These are phyloP conservation scores for Beauveria rudraprayagi DNA, from an alignment of 2,329 filamentous ascomycete species.

Conservation along the genomic window DNA sequence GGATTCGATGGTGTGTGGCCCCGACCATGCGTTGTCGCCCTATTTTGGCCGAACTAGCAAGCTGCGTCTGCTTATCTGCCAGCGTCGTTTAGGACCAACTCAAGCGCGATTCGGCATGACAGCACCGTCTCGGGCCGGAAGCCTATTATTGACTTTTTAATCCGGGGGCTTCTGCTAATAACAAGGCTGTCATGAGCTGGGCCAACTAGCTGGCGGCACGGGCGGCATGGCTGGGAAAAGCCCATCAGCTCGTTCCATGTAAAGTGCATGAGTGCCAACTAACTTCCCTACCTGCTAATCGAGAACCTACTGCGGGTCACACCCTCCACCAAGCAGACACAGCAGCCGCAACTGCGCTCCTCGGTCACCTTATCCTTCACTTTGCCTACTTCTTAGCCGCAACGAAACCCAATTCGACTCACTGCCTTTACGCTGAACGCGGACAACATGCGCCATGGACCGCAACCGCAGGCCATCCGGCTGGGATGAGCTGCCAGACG, in stretches of 20 bases:
- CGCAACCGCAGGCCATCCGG: constrained; percentile 15
- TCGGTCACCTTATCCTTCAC: not conserved
- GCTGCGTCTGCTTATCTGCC: not conserved
- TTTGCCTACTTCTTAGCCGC: not conserved
- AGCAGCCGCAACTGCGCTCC: not conserved
- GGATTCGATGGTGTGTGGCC: not conserved
- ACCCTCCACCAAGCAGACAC: not conserved
- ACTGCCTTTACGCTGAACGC: not conserved
- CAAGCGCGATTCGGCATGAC: not conserved
- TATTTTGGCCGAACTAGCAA: not conserved
- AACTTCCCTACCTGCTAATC: not conserved
- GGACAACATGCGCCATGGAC: constrained; percentile 21
- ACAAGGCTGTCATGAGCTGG: no score
- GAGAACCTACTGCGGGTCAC: constrained; percentile 6
- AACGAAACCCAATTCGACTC: not conserved
- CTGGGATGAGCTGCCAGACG: constrained; percentile 50
- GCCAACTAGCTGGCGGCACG: not conserved
- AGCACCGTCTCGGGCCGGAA: not conserved
- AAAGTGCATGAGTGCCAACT: not conserved
- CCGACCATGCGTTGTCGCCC: no score
- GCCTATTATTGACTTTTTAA: not conserved
- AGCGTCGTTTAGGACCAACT: no score
- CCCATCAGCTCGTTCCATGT: not conserved
- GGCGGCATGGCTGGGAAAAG: not conserved
- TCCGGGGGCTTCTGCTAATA: not conserved